These are phyloP conservation scores for Acacia pycnantha DNA, from an alignment of 331 rosid species.

Conservation along the genomic window DNA sequence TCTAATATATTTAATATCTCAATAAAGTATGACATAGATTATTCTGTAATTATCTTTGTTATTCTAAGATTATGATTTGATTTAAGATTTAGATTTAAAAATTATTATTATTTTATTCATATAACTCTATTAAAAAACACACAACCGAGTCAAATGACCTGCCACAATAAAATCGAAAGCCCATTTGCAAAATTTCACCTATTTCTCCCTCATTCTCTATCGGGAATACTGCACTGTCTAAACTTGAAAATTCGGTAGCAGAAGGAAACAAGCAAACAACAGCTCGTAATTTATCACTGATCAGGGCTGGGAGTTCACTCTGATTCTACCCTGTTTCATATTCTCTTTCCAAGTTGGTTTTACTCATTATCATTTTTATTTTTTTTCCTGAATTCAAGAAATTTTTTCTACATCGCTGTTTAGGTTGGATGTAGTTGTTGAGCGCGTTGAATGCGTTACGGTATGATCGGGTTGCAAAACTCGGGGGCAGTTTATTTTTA, in stretches of 20 bases:
- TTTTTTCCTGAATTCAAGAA: conserved; percentile 13
- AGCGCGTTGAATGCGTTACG: conserved; percentile 6
- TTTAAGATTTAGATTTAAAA: too few relatives aligned
- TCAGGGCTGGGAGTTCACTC: conserved; percentile 45
- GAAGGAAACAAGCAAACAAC: conserved; percentile 24
- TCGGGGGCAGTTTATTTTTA: neutral
- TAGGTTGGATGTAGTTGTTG: conserved; percentile 23
- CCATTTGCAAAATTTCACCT: neutral
- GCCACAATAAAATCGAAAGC: conserved; percentile 52
- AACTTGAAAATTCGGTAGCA: conserved; percentile 42
- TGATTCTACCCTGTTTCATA: conserved; percentile 14
- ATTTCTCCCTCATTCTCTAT: conserved; percentile 17
- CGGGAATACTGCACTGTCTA: conserved; percentile 12
- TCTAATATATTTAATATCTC: too few relatives aligned
- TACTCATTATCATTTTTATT: neutral
- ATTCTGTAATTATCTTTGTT: too few relatives aligned
- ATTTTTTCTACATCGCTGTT: conserved; percentile 11
- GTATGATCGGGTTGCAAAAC: conserved; percentile 29
- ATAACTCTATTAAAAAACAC: neutral
- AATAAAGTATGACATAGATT: too few relatives aligned
- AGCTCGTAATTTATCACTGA: conserved; percentile 47
- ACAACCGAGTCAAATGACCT: conserved; percentile 66
- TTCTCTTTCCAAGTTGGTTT: conserved; percentile 7
- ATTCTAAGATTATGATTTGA: too few relatives aligned
- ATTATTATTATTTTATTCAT: too few relatives aligned